Percentiles rank a stretch among this genome's conserved stretches.
Conservation (phyloP, 2,329 filamentous ascomycete species). For the Alternaria alternata region DNA sequence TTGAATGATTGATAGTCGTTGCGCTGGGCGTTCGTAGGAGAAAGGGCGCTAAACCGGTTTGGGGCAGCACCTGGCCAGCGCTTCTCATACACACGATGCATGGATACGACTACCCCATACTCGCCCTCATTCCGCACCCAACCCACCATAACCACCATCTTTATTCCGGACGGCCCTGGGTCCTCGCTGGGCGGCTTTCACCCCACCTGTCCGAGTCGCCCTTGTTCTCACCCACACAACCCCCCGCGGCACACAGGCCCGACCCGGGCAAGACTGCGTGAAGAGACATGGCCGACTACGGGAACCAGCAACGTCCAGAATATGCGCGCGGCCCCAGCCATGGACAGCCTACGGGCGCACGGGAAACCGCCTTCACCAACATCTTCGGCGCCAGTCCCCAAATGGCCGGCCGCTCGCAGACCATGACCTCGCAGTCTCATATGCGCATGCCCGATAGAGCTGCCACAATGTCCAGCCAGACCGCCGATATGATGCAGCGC, state of each 20-base stretch:
- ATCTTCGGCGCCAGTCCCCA: slow-evolving; percentile 90
- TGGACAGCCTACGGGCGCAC: slow-evolving; percentile 68
- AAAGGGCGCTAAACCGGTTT: not conserved
- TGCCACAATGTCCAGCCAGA: slow-evolving; percentile 68
- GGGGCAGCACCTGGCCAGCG: slow-evolving; percentile 12
- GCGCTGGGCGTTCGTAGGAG: slow-evolving; percentile 28
- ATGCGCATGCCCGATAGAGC: slow-evolving; percentile 73
- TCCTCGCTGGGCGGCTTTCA: slow-evolving; percentile 17
- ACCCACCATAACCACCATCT: slow-evolving; percentile 8
- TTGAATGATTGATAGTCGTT: slow-evolving; percentile 12
- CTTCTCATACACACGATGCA: slow-evolving; percentile 19
- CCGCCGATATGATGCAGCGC: slow-evolving; percentile 65
- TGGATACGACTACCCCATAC: slow-evolving; percentile 13
- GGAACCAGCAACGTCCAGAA: slow-evolving; percentile 68
- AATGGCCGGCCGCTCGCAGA: slow-evolving; percentile 82
- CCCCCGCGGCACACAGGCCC: slow-evolving; percentile 21
- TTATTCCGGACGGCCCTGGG: slow-evolving; percentile 3
- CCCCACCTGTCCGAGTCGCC: slow-evolving; percentile 12
- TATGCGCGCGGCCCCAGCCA: slow-evolving; percentile 62
- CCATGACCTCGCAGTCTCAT: slow-evolving; percentile 83
- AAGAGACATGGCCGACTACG: slow-evolving; percentile 68
- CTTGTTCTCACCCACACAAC: slow-evolving; percentile 7
- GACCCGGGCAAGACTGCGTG: slow-evolving; percentile 16
- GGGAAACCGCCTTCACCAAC: slow-evolving; percentile 94
- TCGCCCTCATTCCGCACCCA: slow-evolving; percentile 16